A percentile compares a stretch with the other conserved stretches of the same genome.
These are phyloP conservation scores for Gymnopilus junonius DNA, from an alignment of 768 basidiomycete genomes.

Conservation along the genomic window DNA sequence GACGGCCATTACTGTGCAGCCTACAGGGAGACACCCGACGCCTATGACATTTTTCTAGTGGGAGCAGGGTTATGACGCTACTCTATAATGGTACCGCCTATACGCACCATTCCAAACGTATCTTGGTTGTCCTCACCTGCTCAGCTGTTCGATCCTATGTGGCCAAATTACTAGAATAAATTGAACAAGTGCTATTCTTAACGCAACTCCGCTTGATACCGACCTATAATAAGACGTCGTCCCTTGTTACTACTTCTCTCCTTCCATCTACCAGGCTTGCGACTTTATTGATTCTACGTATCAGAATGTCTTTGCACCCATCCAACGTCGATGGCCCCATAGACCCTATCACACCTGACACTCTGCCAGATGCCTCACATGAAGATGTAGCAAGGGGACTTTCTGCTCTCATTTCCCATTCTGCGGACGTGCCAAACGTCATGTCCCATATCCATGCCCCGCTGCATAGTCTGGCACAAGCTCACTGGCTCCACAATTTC, in stretches of 20 bases:
- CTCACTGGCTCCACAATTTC: slow-evolving; percentile 47
- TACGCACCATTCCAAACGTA: background rate
- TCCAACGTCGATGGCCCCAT: slow-evolving; percentile 22
- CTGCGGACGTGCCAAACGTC: slow-evolving; percentile 31
- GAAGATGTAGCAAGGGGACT: slow-evolving; percentile 38
- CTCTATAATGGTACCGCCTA: background rate
- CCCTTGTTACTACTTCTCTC: background rate
- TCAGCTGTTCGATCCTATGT: background rate
- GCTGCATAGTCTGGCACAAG: slow-evolving; percentile 27
- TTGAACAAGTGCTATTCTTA: background rate
- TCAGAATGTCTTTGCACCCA: slow-evolving; percentile 9
- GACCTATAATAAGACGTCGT: background rate
- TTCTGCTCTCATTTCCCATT: slow-evolving; percentile 39
- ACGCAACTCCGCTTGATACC: background rate
- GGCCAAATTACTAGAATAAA: background rate
- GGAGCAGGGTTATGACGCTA: background rate
- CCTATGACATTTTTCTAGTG: background rate
- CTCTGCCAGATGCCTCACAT: slow-evolving; percentile 38
- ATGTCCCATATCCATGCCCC: slow-evolving; percentile 37
- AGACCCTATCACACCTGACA: slow-evolving; percentile 34
- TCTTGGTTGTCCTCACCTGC: background rate
- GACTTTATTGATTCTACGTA: background rate
- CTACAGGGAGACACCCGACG: background rate
- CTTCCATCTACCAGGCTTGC: background rate
- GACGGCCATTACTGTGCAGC: background rate